phyloP scores from a whole-genome alignment of 2,329 filamentous ascomycete genomes.

The Alternaria triticina region DNA sequence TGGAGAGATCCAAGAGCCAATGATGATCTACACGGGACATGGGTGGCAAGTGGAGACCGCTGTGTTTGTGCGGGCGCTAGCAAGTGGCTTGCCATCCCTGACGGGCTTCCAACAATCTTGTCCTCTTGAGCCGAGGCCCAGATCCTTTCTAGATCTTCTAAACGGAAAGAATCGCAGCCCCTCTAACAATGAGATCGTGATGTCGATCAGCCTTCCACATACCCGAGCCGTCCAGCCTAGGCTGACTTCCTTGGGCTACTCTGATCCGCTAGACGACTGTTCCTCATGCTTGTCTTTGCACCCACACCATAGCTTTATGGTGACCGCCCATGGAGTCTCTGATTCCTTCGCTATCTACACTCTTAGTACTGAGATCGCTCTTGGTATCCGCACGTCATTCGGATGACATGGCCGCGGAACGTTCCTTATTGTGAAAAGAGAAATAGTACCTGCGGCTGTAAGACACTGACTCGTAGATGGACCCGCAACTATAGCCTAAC shows the following conservation, averaged over 20 bases:
- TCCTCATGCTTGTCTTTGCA: not conserved
- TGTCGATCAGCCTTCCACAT: not conserved
- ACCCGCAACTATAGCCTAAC: not conserved
- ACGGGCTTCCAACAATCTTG: not conserved
- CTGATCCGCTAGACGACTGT: not conserved
- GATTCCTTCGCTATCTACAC: not conserved
- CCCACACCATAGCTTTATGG: not conserved
- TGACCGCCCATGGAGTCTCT: not conserved
- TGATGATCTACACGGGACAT: conserved; percentile 4
- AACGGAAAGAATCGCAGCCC: not conserved
- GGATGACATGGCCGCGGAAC: not conserved
- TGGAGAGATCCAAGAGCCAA: not conserved
- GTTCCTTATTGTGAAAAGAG: not conserved
- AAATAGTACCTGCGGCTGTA: not conserved
- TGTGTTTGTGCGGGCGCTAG: conserved; percentile 3
- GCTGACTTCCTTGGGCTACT: not conserved
- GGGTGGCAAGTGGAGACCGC: not conserved
- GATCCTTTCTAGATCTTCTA: not conserved
- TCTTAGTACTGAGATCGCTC: not conserved
- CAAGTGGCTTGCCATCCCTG: not conserved
- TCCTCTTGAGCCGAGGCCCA: not conserved
- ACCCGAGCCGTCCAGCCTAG: not conserved
- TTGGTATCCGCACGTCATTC: not conserved
- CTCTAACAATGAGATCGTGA: not conserved
- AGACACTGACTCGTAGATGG: not conserved